Evolutionary conservation across 2,329 filamentous ascomycete species (phyloP).

Genomic region (Cladosporium austrohemisphaericum): DNA sequence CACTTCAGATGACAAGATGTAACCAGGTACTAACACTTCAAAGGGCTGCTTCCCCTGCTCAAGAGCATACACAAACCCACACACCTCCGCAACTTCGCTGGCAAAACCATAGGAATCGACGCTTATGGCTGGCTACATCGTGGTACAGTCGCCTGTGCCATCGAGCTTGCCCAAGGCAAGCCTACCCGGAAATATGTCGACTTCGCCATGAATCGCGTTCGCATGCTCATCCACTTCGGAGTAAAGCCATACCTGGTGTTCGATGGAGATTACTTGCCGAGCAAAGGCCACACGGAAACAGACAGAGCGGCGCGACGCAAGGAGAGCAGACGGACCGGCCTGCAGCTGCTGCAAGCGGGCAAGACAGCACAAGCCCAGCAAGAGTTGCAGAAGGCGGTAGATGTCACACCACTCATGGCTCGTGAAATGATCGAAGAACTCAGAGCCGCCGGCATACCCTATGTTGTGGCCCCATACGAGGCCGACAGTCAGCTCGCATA

Average conservation of each 20-base stretch:
- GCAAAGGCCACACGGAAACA: conserved; percentile 82
- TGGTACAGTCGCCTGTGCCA: conserved; percentile 82
- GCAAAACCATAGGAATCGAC: conserved; percentile 89
- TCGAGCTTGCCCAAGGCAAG: conserved; percentile 83
- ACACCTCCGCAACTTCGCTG: conserved; percentile 79
- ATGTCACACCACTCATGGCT: conserved; percentile 95
- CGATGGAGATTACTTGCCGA: conserved; percentile 90
- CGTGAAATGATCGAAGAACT: conserved; percentile 85
- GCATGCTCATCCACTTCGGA: conserved; percentile 90
- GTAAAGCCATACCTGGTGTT: conserved; percentile 94
- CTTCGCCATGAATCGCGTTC: conserved; percentile 83
- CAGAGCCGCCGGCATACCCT: conserved; percentile 73
- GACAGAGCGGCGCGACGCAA: conserved; percentile 71
- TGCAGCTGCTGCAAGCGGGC: conserved; percentile 77
- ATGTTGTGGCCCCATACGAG: conserved; percentile 94
- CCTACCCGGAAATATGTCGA: conserved; percentile 87
- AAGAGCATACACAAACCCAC: conserved; percentile 94
- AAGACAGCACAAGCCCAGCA: conserved; percentile 74
- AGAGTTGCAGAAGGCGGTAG: conserved; percentile 91
- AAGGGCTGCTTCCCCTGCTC: conserved; percentile 82
- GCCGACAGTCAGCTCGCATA: conserved; percentile 97
- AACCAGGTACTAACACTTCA: not conserved
- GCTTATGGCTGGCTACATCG: conserved; percentile 98
- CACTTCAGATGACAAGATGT: not conserved
- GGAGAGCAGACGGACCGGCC: conserved; percentile 69